phyloP scores from a whole-genome alignment of 306 rosid genomes.

The Oxytropis ochrocephala region DNA sequence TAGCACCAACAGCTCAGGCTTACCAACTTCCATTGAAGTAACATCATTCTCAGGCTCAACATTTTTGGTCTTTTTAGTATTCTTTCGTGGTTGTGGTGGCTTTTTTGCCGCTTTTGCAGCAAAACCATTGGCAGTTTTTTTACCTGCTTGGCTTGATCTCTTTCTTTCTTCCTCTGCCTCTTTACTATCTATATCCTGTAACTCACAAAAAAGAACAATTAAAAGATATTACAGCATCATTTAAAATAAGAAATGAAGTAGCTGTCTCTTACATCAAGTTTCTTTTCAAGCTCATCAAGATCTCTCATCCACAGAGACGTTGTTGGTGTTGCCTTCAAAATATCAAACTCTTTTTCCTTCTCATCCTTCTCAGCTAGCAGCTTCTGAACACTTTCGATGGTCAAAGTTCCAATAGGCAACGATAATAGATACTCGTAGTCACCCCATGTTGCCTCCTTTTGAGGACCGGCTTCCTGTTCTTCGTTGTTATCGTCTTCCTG shows the following conservation, averaged over 20 bases:
- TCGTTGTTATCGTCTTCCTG: slow-evolving; percentile 45
- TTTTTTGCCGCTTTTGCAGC: slow-evolving; percentile 46
- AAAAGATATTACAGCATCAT: background rate
- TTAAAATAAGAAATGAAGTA: background rate
- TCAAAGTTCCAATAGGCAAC: slow-evolving; percentile 74
- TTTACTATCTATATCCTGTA: slow-evolving; percentile 62
- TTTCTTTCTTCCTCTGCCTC: slow-evolving; percentile 60
- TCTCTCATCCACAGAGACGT: slow-evolving; percentile 70
- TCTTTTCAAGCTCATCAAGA: slow-evolving; percentile 59
- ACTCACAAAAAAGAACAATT: background rate
- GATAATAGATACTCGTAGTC: slow-evolving; percentile 75
- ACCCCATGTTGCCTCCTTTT: slow-evolving; percentile 38
- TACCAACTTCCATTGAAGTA: slow-evolving; percentile 69
- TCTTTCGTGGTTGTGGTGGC: slow-evolving; percentile 72
- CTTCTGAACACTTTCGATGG: slow-evolving; percentile 72
- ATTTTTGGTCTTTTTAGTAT: slow-evolving; percentile 47
- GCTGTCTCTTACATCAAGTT: slow-evolving; percentile 54
- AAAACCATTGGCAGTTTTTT: slow-evolving; percentile 2
- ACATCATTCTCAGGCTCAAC: slow-evolving; percentile 44
- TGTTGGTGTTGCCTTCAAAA: slow-evolving; percentile 60
- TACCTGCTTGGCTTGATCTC: slow-evolving; percentile 39
- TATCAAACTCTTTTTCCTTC: slow-evolving; percentile 48
- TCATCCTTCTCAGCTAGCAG: slow-evolving; percentile 54
- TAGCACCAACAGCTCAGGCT: background rate
- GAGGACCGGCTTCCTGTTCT: slow-evolving; percentile 46